Evolutionary conservation across 306 rosid genomes (phyloP).

Genomic region (Gynostemma pentaphyllum): DNA sequence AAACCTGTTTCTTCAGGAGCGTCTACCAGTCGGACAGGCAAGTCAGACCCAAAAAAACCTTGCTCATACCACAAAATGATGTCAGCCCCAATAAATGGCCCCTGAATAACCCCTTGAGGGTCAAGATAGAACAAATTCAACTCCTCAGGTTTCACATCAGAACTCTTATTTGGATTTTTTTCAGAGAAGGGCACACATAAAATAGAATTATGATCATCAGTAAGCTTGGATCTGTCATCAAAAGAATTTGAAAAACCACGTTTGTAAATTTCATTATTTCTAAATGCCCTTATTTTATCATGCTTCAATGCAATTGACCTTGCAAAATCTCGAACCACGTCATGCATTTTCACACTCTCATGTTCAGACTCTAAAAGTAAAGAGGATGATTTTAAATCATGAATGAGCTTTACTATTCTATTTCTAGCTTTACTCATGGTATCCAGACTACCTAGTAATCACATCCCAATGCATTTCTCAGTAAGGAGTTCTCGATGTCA

Average conservation of each 20-base stretch:
- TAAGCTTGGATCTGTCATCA: constrained; percentile 22
- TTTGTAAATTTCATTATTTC: constrained; percentile 17
- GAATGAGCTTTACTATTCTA: too few relatives aligned
- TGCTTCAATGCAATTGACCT: too few relatives aligned
- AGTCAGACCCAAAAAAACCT: constrained; percentile 47
- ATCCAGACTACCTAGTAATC: too few relatives aligned
- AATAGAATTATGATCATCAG: constrained; percentile 20
- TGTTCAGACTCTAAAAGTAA: too few relatives aligned
- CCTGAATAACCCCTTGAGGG: constrained; percentile 51
- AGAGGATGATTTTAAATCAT: too few relatives aligned
- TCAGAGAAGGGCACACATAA: constrained; percentile 17
- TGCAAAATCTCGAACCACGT: too few relatives aligned
- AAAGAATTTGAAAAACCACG: constrained; percentile 16
- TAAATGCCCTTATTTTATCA: too few relatives aligned
- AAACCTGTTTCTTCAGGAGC: constrained; percentile 37
- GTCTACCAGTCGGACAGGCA: constrained; percentile 41
- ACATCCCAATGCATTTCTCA: too few relatives aligned
- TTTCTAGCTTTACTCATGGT: too few relatives aligned
- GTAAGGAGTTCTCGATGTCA: too few relatives aligned
- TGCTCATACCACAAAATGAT: constrained; percentile 52
- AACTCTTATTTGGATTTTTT: constrained; percentile 17
- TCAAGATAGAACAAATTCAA: constrained; percentile 42
- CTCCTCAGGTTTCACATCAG: constrained; percentile 22
- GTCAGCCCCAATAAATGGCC: constrained; percentile 47
- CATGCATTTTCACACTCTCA: too few relatives aligned